phyloP scores from a whole-genome alignment of 1,284 basidiomycete genomes.

The Cutaneotrichosporon curvatum region DNA sequence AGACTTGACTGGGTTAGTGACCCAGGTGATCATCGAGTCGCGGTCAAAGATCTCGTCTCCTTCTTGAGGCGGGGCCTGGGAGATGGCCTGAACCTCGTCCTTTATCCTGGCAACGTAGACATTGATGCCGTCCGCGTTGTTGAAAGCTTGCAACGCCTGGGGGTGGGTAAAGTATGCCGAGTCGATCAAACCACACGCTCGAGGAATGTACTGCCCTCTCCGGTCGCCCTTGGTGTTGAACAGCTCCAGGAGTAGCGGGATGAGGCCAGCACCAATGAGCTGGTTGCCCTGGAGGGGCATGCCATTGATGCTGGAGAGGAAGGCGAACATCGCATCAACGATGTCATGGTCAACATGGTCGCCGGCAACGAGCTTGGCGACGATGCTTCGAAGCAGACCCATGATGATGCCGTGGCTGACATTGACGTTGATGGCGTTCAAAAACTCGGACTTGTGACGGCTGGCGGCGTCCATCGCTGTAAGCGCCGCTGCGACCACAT shows the following conservation, averaged over 20 bases:
- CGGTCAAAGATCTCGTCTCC: constrained; percentile 10
- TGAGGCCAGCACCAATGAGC: constrained; percentile 93
- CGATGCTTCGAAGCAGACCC: constrained; percentile 72
- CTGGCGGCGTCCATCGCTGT: constrained; percentile 83
- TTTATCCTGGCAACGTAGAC: constrained; percentile 78
- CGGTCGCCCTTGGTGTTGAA: constrained; percentile 56
- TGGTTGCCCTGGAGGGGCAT: constrained; percentile 80
- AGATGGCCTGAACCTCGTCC: constrained; percentile 41
- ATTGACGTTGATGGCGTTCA: constrained; percentile 86
- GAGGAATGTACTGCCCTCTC: constrained; percentile 37
- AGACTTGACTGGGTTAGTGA: constrained; percentile 60
- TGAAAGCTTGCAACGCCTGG: constrained; percentile 82
- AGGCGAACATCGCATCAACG: constrained; percentile 75
- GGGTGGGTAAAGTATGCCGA: constrained; percentile 69
- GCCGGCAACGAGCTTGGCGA: constrained; percentile 60
- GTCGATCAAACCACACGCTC: constrained; percentile 82
- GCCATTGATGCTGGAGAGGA: constrained; percentile 80
- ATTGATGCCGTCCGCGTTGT: constrained; percentile 75
- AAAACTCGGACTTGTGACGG: constrained; percentile 77
- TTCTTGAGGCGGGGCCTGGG: constrained; percentile 4
- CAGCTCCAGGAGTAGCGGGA: constrained; percentile 81
- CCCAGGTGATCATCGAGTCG: constrained; percentile 19
- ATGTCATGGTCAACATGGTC: constrained; percentile 63
- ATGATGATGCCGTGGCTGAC: constrained; percentile 94
- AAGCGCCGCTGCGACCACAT: constrained; percentile 77